phyloP scores from a whole-genome alignment of 148 eudicot species.

The Rhododendron kiyosumense region DNA sequence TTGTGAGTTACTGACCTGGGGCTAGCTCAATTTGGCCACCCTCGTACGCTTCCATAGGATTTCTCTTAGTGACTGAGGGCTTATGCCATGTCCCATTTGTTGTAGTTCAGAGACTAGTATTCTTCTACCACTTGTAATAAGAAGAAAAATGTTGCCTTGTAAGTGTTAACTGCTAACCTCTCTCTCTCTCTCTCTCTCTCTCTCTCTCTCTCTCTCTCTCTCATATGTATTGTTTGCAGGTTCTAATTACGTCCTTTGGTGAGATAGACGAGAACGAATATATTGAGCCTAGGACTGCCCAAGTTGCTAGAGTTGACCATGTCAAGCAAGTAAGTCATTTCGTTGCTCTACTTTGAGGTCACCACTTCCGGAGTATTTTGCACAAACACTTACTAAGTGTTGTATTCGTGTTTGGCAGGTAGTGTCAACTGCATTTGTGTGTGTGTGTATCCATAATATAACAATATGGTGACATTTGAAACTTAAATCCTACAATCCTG shows the following conservation, averaged over 20 bases:
- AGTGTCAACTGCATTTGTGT: neutral
- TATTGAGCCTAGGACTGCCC: constrained; percentile 91
- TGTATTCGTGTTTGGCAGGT: neutral
- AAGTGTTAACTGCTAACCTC: neutral
- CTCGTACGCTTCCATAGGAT: too few species aligned
- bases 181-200: constrained; percentile 3
- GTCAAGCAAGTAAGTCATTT: constrained; percentile 64
- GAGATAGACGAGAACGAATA: constrained; percentile 69
- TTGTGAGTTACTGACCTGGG: neutral
- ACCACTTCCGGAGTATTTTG: neutral
- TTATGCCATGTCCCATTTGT: too few species aligned
- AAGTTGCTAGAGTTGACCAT: constrained; percentile 85
- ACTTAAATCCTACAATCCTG: neutral
- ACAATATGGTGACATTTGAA: neutral
- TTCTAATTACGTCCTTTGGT: constrained; percentile 59
- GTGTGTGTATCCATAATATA: neutral
- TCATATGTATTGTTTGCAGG: constrained; percentile 33
- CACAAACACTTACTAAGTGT: neutral
- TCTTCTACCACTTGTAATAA: neutral
- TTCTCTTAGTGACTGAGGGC: too few species aligned
- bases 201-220: neutral
- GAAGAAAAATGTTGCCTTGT: neutral
- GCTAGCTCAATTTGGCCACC: too few species aligned
- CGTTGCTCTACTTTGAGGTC: neutral
- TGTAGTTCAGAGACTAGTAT: neutral